Base-by-base conservation (phyloP, 345 rosid species). In the Ceriops zippeliana region DNA sequence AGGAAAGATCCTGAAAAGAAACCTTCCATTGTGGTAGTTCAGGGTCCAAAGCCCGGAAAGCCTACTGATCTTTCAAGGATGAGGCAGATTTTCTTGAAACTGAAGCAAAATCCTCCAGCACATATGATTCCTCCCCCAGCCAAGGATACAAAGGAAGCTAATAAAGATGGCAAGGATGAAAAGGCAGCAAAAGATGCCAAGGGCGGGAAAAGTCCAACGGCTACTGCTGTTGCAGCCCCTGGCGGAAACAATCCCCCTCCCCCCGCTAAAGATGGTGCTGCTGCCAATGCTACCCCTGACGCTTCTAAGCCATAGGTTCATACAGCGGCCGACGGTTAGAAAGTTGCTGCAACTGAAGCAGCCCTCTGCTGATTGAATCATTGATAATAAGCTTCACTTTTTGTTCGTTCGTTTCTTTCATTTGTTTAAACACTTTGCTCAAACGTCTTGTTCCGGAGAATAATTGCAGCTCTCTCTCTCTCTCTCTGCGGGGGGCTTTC, bases 41-140 rank as follows among this genome's bases (percentile, higher is more conserved):
- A 92, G 59, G 98, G 98, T 60, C 98, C 98, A 35, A 92, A 92
- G 71, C 98, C 99, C 15, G 98, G 97, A 68, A 95, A 92, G 73
- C 98, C 91, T 2, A 83, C 96, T 7, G 98, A 96, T 73, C 86
- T 90, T 20, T 66, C 89, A 27, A 89, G 99, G 71, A 89, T 90
- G 97, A 85, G 97, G 74, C 98, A 96, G 71, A 77, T 92, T 35
- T 83, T 87, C 75, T 35, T 78, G 76, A 92, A 86, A 84, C 88
- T 95, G 58, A 90, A 92, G 77, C 88, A 87, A 70, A 83, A 80
- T 63, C 98, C 96, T 54, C 98, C 97, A 3, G 75, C 89, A n/a
- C 97, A 89, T 74, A 90, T 91, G 99, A 83, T 86, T 89, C 99
- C 96, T 28, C 37, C 37, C 37, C 89, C 90, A 0, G 82, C 37